Conservation (phyloP, 2,329 filamentous ascomycete species). For the Fusarium proliferatum region DNA sequence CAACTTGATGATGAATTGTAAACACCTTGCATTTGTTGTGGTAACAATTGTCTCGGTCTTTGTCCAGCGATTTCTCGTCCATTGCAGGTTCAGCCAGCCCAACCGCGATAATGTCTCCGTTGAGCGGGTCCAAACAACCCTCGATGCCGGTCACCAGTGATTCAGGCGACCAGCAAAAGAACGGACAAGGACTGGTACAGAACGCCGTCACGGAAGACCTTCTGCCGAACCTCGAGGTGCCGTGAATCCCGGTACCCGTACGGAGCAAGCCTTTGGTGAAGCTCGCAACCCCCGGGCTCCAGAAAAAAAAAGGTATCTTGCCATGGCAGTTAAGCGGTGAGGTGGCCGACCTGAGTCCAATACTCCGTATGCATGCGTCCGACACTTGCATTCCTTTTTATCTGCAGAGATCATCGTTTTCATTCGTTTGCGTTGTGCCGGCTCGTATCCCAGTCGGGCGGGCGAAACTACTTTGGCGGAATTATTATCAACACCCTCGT, state of each 20-base stretch:
- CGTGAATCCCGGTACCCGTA: slow-evolving; percentile 7
- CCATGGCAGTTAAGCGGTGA: slow-evolving; percentile 2
- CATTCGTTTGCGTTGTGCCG: background rate
- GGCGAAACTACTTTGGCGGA: background rate
- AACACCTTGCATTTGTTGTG: background rate
- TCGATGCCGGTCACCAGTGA: slow-evolving; percentile 17
- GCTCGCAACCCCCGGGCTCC: background rate
- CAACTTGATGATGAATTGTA: background rate
- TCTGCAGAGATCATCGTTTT: slow-evolving; percentile 11
- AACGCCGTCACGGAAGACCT: slow-evolving; percentile 12
- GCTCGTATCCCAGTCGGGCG: background rate
- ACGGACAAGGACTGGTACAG: slow-evolving; percentile 18
- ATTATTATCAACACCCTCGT: background rate
- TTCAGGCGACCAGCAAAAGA: slow-evolving; percentile 12
- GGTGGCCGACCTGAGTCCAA: background rate
- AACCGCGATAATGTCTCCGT: slow-evolving; percentile 12
- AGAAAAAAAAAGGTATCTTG: background rate
- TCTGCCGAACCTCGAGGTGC: slow-evolving; percentile 4
- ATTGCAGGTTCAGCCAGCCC: slow-evolving; percentile 6
- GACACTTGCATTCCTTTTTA: background rate
- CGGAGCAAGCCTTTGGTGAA: slow-evolving; percentile 16
- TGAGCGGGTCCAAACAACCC: slow-evolving; percentile 18
- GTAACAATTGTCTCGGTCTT: slow-evolving; percentile 18
- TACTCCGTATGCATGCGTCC: background rate
- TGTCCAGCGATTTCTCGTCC: slow-evolving; percentile 31